Base-by-base conservation (phyloP, 306 rosid genomes). In the Prunus kanzakura region DNA sequence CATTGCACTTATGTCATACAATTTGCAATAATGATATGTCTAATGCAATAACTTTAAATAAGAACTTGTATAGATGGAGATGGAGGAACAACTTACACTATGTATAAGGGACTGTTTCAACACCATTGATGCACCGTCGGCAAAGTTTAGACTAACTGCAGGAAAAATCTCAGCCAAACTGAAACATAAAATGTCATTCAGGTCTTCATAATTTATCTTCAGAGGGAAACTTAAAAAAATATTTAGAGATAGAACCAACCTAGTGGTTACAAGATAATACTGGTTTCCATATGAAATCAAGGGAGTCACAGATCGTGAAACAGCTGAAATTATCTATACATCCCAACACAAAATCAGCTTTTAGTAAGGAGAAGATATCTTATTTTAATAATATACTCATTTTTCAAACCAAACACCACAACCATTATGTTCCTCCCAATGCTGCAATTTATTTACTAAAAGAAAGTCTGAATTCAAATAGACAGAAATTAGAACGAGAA, bases 131-230 rank as follows among this genome's bases (percentile, higher is more conserved):
- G 93, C 98, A 78, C 91, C 84, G 14, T 85, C 95, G 6, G 65
- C 97, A 81, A 95, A 95, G 85, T 92, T 95, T 62, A 95, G 87
- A 85, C 93, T 92, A 58, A 92, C 92, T 2, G 69, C 75, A 70
- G 97, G 97, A 84, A 95, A 95, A 69, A 79, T 72, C 81, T 86
- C 90, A 73, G 78, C 78, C 65, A 87, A 45, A 82, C 99, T 95
- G 79, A 82, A 76, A 80, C 80, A 38, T 35, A 75, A 76, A 51
- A 87, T 35, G 77, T 78, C 69, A 64, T 64, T 87, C 81, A 80
- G 72, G 76, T 65, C 65, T 58, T 66, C 50, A 13, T 67, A 52
- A 1, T 32, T 19, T 66, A 23, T 35, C 27, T 61, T 3, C 8
- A 58, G 10, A 45, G 45, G 51, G 57, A 32, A 68, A 73, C 56